These are phyloP conservation scores for Malus orientalis DNA, from an alignment of 306 rosid genomes.

Conservation along the genomic window DNA sequence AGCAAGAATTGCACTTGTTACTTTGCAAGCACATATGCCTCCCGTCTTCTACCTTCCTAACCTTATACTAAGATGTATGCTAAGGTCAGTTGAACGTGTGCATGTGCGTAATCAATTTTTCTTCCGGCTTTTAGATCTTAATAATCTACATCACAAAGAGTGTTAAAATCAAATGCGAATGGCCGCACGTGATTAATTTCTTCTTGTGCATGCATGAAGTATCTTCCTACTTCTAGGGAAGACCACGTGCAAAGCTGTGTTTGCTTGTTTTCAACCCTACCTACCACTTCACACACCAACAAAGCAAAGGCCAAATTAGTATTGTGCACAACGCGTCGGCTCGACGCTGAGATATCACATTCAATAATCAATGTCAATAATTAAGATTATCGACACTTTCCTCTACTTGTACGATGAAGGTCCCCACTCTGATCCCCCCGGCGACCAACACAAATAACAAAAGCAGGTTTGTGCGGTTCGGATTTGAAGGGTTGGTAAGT, in stretches of 20 bases:
- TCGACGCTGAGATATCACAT: background rate
- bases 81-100: background rate
- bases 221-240: conserved; percentile 3
- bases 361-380: background rate
- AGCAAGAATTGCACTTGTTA: background rate
- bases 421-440: background rate
- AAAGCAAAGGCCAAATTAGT: background rate
- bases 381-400: background rate
- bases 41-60: background rate
- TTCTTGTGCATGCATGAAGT: background rate
- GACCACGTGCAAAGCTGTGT: conserved; percentile 2
- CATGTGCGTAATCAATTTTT: background rate
- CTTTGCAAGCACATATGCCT: background rate
- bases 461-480: background rate
- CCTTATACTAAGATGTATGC: background rate
- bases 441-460: background rate
- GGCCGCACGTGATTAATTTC: background rate
- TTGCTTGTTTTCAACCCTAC: background rate
- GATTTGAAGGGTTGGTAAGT: background rate
- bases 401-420: background rate
- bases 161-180: too few species aligned
- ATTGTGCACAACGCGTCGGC: background rate
- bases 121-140: background rate
- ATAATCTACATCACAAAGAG: too few species aligned
- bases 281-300: background rate